Percentiles rank a stretch among this genome's conserved stretches.
Conservation (phyloP, 179 eudicot genomes). For the Spergularia azorica region DNA sequence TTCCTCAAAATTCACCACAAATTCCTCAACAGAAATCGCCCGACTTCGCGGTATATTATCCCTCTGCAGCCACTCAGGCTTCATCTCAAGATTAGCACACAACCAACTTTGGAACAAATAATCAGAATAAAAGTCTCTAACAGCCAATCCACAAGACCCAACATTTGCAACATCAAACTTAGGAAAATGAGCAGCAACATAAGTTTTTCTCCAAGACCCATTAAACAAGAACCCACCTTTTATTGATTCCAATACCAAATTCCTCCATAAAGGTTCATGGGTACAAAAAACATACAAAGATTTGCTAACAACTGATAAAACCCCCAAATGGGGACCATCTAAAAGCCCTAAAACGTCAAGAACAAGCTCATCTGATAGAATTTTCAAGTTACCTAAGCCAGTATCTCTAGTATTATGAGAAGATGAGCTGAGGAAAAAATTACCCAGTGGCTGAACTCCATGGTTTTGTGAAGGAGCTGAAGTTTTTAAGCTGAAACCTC, state of each 20-base stretch:
- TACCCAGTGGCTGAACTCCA: constrained; percentile 88
- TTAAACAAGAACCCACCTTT: constrained; percentile 59
- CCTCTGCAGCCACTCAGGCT: constrained; percentile 79
- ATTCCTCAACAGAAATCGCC: constrained; percentile 90
- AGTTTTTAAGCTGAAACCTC: constrained; percentile 57
- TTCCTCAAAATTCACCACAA: constrained; percentile 71
- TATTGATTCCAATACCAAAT: constrained; percentile 70
- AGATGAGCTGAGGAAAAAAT: constrained; percentile 59
- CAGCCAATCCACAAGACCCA: constrained; percentile 42
- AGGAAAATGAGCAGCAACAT: constrained; percentile 44
- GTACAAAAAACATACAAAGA: constrained; percentile 75
- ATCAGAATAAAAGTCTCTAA: constrained; percentile 88
- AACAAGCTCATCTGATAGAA: constrained; percentile 81
- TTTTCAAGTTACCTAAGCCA: constrained; percentile 73
- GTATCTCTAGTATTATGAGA: constrained; percentile 68
- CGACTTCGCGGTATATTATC: constrained; percentile 69
- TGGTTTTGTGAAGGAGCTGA: constrained; percentile 50
- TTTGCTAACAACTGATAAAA: constrained; percentile 73
- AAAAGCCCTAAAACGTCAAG: constrained; percentile 82
- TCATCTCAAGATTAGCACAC: constrained; percentile 98
- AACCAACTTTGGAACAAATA: constrained; percentile 96
- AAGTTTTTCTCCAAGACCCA: constrained; percentile 81
- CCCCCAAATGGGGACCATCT: constrained; percentile 63
- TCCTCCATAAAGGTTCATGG: constrained; percentile 95
- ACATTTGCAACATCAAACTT: constrained; percentile 27